Base-by-base conservation (phyloP, 2,329 filamentous ascomycete species). In the Aureobasidium sp. region DNA sequence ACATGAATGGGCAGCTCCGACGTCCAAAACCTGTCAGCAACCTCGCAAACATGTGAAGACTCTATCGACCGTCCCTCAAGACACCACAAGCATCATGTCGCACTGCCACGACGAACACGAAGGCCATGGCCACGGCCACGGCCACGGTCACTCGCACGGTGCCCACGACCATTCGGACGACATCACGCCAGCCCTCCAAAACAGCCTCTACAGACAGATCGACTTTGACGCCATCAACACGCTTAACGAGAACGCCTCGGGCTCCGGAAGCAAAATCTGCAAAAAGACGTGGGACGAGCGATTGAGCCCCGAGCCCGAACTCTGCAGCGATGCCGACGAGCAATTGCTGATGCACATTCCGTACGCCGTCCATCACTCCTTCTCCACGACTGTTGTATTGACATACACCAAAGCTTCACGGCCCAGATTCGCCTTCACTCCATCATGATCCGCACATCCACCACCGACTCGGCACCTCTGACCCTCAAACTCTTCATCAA, bases 231-330 rank as follows among this genome's bases (percentile, higher is more conserved):
- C 86, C 31, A 86, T 99, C 65, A 84, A 80, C 41, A 94, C 93
- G 0, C 78, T 97, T 61, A 99, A 99, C 74, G 94, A 97, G 77
- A 80, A 85, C 12, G 74, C 76, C 15, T 77, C 85, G 8, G 84
- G 86, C 63, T 83, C 86, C 0, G 94, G 92, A 20, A 83, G 84
- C 67, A 84, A 83, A 1, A 83, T 97, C 34, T 84, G 95, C 39
- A 86, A 91, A 77, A 99, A 99, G 81, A 90, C 91, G 62, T 99
- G 92, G 92, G 83, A 84, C 6, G 87, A 97, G 75, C 81, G 94
- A 61, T 75, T 97, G 64, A 75, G 84, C 17, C 74, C 82, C 3
- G 78, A 85, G 68, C 90, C 91, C 0, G 89, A 95, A 76, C 81
- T 99, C 34, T 84, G 83, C 69, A 96, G 91, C 71, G 90, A 95